Evolutionary conservation across 1,284 basidiomycete genomes (phyloP), one percentile per base, ranked within the genome.

Genomic region (Ganoderma leucocontextum): DNA sequence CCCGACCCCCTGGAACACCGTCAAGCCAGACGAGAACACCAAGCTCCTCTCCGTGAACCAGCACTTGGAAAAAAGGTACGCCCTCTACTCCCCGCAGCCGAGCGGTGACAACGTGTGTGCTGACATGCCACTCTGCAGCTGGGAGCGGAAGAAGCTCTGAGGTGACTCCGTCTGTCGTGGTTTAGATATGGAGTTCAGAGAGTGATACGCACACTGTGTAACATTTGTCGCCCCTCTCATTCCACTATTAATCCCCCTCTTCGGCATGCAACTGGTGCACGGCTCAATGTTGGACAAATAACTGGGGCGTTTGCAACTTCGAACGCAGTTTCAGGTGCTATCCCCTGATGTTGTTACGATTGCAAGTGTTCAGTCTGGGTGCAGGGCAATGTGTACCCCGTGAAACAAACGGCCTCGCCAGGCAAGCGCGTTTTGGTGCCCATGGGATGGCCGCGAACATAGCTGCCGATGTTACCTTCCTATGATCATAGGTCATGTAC

Each of bases 1-100:
- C 84, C 92, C 92, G 13, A 89, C 89, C 13, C 93, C 93, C 22
- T 95, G 92, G 91, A 91, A 92, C 78, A 84, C 86, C 69, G 85
- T 95, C 78, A 86, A 92, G 78, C 89, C 86, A 49, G 85, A 90
- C 73, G 88, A 94, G 80, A 86, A 86, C 71, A 91, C 87, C 67
- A 95, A 95, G 82, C 60, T 95, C 66, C 76, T 89, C 76, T 80
- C 86, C 64, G 86, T 92, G 47, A 89, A 91, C 82, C 87, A 91
- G 76, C 89, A 87, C 74, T 93, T 94, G 72, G 85, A 90, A 17
- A 91, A 89, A 82, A 88, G 83, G 92, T 93, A 63, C 68, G 80
- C 36, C 39, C 33, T 2, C 57, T 38, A 47, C 60, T 64, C 57
- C 61, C 49, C 17, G 63, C 42, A 52, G 19, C 49, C 53, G n/a